Evolutionary conservation across 495 filamentous ascomycete genomes (phyloP), one percentile per base, ranked within the genome.

Genomic region (Daldinia concentrica): DNA sequence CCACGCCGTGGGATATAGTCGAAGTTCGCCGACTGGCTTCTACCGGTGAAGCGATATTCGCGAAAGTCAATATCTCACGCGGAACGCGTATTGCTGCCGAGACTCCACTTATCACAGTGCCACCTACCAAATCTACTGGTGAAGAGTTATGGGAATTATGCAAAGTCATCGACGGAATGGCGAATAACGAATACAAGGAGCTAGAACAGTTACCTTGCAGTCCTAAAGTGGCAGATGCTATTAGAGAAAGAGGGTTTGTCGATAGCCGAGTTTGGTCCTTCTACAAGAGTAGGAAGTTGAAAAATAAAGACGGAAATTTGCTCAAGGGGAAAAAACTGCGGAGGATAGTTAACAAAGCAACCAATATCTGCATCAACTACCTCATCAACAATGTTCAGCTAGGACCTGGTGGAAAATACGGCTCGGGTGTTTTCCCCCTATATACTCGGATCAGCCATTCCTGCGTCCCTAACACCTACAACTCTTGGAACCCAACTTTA

Each of bases 391-490:
- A 55, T 22, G 56, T 73, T 30, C 55, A 68, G 17, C 70, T 73
- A 1, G 70, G 70, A 12, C 56, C 61, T 6, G 61, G 12, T 39
- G 70, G 65, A 41, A 73, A 62, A 52, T 73, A 73, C 15, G 70
- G 70, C 1, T 64, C 60, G 24, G 70, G 60, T 2, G 4, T 73
- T 6, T 73, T 73, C 62, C 41, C 66, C 39, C 37, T 65, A n/a
- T 58, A 54, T 24, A 39, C 61, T 12, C 71, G 78, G 12, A 77
- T 86, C 58, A 80, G 82, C 45, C 84, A 86, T 62, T 77, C 73
- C 56, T 86, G 84, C 68, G 62, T 68, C 0, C 81, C 82, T 1
- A 86, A 86, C 64, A 77, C 79, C 0, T 74, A 79, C 19, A 77
- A 80, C 60, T 71, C 70, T 4, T 84, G 80, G 80, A 84, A 84